A percentile compares a stretch with the other conserved stretches of the same genome.
Conservation (phyloP, 106 monocot genomes). For the Acorus gramineus region DNA sequence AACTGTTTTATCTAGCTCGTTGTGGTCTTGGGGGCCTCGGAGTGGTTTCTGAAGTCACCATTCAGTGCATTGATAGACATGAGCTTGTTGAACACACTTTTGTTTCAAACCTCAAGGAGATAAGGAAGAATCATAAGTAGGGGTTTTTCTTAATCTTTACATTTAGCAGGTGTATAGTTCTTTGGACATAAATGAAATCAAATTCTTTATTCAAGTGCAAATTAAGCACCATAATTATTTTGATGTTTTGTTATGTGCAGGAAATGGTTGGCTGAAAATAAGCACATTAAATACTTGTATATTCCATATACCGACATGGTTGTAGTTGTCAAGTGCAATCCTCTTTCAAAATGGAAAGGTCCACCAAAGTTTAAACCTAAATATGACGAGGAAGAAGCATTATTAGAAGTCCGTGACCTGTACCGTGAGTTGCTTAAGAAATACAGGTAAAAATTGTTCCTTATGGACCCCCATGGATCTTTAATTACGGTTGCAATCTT, state of each 20-base stretch:
- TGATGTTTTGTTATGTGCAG: slow-evolving; percentile 31
- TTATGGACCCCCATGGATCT: background rate
- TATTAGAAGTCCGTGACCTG: slow-evolving; percentile 64
- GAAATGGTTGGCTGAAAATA: slow-evolving; percentile 93
- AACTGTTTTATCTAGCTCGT: slow-evolving; percentile 80
- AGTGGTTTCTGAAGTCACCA: slow-evolving; percentile 90
- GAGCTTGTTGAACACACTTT: slow-evolving; percentile 97
- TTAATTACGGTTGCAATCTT: background rate
- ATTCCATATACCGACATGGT: slow-evolving; percentile 91
- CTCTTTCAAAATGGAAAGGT: slow-evolving; percentile 70
- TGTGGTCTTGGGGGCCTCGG: slow-evolving; percentile 95
- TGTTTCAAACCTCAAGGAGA: slow-evolving; percentile 57
- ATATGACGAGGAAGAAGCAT: slow-evolving; percentile 71
- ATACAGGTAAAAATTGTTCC: slow-evolving; percentile 38
- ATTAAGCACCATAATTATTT: background rate
- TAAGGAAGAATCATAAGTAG: slow-evolving; percentile 96
- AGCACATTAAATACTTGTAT: slow-evolving; percentile 88
- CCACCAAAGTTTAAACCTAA: slow-evolving; percentile 48
- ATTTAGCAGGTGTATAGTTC: background rate
- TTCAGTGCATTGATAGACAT: slow-evolving; percentile 90
- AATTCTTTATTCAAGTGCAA: slow-evolving; percentile 1
- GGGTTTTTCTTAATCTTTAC: background rate
- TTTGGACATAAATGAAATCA: background rate
- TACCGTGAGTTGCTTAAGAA: slow-evolving; percentile 57
- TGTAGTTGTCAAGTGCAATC: slow-evolving; percentile 79